Evolutionary conservation across 2,329 filamentous ascomycete genomes (phyloP).

Genomic region (Lecanosticta acicola): DNA sequence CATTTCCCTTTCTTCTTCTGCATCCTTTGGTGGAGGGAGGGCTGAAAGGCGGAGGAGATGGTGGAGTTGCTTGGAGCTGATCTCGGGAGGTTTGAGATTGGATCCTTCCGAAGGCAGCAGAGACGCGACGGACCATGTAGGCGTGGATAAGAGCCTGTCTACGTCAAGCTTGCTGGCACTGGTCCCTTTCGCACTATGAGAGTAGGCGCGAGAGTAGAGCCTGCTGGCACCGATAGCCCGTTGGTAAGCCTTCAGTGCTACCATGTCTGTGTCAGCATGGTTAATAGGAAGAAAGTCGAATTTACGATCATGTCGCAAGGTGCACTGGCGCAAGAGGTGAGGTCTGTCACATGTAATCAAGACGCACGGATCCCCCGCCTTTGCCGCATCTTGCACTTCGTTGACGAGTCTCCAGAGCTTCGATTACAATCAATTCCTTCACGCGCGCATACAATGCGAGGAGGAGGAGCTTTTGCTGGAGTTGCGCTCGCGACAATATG

Average conservation of each 20-base stretch:
- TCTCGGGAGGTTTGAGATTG: conserved; percentile 33
- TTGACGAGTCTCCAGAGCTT: not conserved
- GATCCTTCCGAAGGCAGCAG: conserved; percentile 52
- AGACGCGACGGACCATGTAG: conserved; percentile 77
- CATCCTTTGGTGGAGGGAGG: conserved; percentile 63
- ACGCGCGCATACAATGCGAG: conserved; percentile 8
- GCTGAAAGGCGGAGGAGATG: conserved; percentile 88
- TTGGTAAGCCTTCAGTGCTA: not conserved
- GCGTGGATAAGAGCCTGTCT: conserved; percentile 53
- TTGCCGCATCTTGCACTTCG: conserved; percentile 1
- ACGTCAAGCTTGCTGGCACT: conserved; percentile 24
- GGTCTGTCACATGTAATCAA: not conserved
- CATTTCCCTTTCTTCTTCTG: conserved; percentile 63
- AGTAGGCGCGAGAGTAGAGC: too few relatives aligned
- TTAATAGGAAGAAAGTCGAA: too few relatives aligned
- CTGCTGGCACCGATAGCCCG: not conserved
- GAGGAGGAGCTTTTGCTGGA: conserved; percentile 8
- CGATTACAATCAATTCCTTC: too few relatives aligned
- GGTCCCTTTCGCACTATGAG: not conserved
- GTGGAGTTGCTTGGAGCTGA: conserved; percentile 64
- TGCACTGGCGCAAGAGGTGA: conserved; percentile 2
- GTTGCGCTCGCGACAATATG: conserved; percentile 8
- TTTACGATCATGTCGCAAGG: too few relatives aligned
- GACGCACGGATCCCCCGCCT: not conserved
- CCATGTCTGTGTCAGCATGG: too few relatives aligned